These are phyloP conservation scores for Myxozyma geophila DNA, from an alignment of 805 yeast genomes.

Conservation along the genomic window DNA sequence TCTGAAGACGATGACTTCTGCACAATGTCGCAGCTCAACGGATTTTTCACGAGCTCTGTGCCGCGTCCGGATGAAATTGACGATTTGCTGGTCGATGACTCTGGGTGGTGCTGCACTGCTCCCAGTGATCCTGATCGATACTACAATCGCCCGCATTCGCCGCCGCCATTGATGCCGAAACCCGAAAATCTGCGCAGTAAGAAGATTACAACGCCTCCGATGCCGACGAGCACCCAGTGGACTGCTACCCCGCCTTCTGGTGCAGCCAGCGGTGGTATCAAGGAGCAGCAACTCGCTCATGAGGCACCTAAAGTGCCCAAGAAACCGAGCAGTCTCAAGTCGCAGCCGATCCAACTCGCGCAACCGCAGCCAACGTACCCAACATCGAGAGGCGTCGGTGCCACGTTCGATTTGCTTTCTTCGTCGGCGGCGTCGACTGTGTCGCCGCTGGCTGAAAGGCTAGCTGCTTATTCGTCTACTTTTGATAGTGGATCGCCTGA, in stretches of 20 bases:
- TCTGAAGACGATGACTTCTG: constrained; percentile 31
- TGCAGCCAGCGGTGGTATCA: neutral
- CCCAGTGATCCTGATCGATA: constrained; percentile 16
- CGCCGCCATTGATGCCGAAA: constrained; percentile 36
- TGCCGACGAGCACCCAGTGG: constrained; percentile 25
- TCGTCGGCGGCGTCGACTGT: constrained; percentile 28
- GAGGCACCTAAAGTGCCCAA: constrained; percentile 31
- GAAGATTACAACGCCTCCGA: constrained; percentile 26
- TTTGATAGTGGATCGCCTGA: constrained; percentile 29
- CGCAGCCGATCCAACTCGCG: constrained; percentile 16
- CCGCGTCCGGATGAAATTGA: constrained; percentile 42
- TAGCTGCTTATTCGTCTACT: constrained; percentile 32
- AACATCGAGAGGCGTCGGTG: neutral
- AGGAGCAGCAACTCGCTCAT: constrained; percentile 3
- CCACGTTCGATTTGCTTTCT: constrained; percentile 24
- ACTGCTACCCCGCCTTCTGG: constrained; percentile 7
- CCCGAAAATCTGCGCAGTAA: constrained; percentile 23
- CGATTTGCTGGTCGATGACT: constrained; percentile 27
- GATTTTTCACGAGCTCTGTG: constrained; percentile 41
- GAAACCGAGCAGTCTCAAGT: constrained; percentile 28
- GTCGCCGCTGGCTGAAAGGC: constrained; percentile 30
- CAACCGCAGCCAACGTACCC: constrained; percentile 5
- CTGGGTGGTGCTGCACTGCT: constrained; percentile 27
- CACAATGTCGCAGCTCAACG: constrained; percentile 28
- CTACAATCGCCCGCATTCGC: constrained; percentile 35